phyloP scores from a whole-genome alignment of 2,329 filamentous ascomycete genomes.

The Diaporthe caulivora region DNA sequence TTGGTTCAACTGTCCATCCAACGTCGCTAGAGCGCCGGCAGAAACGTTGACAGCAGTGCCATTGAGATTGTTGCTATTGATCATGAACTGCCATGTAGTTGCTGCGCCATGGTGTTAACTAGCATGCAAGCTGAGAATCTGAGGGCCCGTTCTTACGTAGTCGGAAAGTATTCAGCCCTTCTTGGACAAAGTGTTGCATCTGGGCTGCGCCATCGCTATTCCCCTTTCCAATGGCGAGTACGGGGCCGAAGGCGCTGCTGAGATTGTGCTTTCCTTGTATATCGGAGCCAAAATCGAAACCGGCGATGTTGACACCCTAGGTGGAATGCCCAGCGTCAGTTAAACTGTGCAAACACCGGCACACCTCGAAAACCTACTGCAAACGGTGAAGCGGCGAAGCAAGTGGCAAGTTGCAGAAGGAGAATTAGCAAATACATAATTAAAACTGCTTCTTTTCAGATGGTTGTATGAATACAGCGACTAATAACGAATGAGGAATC shows the following conservation, averaged over 20 bases:
- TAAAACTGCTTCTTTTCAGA: not conserved
- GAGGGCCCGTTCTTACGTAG: constrained; percentile 44
- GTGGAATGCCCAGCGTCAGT: not conserved
- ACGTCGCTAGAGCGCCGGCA: constrained; percentile 43
- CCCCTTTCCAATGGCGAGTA: constrained; percentile 44
- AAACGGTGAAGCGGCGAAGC: constrained; percentile 27
- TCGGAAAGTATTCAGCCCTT: constrained; percentile 67
- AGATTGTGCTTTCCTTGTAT: constrained; percentile 55
- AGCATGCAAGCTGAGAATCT: not conserved
- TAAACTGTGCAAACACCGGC: not conserved
- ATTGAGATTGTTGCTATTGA: constrained; percentile 63
- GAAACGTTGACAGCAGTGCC: constrained; percentile 45
- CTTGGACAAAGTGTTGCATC: constrained; percentile 69
- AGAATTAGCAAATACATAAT: constrained; percentile 13
- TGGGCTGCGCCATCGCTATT: constrained; percentile 58
- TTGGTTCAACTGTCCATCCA: constrained; percentile 58
- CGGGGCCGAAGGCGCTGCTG: constrained; percentile 48
- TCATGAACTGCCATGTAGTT: constrained; percentile 71
- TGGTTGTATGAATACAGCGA: not conserved
- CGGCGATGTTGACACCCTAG: constrained; percentile 57
- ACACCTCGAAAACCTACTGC: constrained; percentile 3
- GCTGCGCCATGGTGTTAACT: not conserved
- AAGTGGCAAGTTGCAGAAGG: not conserved
- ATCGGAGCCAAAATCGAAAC: constrained; percentile 61
- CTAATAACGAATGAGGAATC: not conserved